Conservation (phyloP, 352 stramenopile species). For the Phytopythium ostracodes region DNA sequence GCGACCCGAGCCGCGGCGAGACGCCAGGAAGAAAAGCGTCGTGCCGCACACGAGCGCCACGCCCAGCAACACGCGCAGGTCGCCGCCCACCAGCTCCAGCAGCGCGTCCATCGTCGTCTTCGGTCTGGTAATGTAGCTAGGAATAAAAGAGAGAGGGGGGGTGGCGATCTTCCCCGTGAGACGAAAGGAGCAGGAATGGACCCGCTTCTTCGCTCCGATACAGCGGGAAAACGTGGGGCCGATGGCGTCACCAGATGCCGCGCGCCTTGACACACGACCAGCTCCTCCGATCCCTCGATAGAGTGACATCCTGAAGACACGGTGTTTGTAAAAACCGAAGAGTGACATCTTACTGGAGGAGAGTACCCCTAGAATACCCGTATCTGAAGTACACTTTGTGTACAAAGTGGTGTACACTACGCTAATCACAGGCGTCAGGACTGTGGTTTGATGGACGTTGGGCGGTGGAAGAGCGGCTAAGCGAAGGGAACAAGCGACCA, state of each 20-base stretch:
- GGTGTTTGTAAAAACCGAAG: background rate
- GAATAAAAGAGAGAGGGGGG: background rate
- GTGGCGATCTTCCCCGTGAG: background rate
- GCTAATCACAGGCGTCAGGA: background rate
- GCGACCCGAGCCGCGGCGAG: constrained; percentile 32
- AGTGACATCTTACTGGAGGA: no score
- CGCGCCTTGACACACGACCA: constrained; percentile 1
- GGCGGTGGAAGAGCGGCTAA: background rate
- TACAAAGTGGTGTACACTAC: no score
- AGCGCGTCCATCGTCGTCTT: constrained; percentile 35
- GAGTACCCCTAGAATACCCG: no score
- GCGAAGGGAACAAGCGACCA: background rate
- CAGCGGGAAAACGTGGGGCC: background rate
- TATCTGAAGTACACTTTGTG: no score
- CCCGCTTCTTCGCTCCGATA: background rate
- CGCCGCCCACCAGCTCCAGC: constrained; percentile 28
- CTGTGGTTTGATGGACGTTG: no score
- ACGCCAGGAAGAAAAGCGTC: constrained; percentile 38
- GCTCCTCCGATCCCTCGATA: background rate
- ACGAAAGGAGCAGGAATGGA: no score
- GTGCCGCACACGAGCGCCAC: constrained; percentile 46
- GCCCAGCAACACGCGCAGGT: constrained; percentile 44
- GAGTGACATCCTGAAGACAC: background rate
- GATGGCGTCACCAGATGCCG: constrained; percentile 18
- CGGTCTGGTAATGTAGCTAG: background rate